Evolutionary conservation across 2,329 filamentous ascomycete genomes (phyloP).

Genomic region (Penicillium sp.): DNA sequence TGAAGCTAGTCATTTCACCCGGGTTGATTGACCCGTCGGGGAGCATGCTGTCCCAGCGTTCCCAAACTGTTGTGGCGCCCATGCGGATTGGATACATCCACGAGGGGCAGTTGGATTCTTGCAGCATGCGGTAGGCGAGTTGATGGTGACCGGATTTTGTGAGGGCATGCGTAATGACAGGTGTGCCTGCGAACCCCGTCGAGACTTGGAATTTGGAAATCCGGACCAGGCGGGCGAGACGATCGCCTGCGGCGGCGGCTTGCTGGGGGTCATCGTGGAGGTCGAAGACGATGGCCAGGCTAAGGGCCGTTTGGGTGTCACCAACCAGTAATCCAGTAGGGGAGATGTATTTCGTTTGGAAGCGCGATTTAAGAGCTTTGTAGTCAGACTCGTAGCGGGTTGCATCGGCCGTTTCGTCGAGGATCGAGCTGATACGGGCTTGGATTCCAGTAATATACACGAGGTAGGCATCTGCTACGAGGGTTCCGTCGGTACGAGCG

Average conservation of each 20-base stretch:
- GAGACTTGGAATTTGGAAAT: slow-evolving; percentile 37
- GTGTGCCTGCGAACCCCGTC: slow-evolving; percentile 44
- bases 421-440: slow-evolving; percentile 31
- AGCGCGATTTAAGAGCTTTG: slow-evolving; percentile 26
- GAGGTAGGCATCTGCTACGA: slow-evolving; percentile 48
- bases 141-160: slow-evolving; percentile 27
- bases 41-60: slow-evolving; percentile 50
- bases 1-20: slow-evolving; percentile 50
- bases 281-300: slow-evolving; percentile 32
- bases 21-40: slow-evolving; percentile 46
- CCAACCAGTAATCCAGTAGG: slow-evolving; percentile 32
- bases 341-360: slow-evolving; percentile 38
- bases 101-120: slow-evolving; percentile 39
- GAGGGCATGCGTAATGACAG: slow-evolving; percentile 35
- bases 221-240: slow-evolving; percentile 28
- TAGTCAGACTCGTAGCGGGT: slow-evolving; percentile 28
- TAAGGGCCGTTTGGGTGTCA: slow-evolving; percentile 40
- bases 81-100: slow-evolving; percentile 49
- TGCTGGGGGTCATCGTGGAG: slow-evolving; percentile 26
- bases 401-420: slow-evolving; percentile 29
- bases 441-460: slow-evolving; percentile 40
- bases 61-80: slow-evolving; percentile 51
- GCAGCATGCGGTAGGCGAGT: slow-evolving; percentile 47
- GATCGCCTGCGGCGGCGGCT: slow-evolving; percentile 2
- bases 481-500: slow-evolving; percentile 36